Evolutionary conservation across 495 filamentous ascomycete genomes (phyloP), one percentile per base, ranked within the genome.

Genomic region (Delitschia confertaspora): DNA sequence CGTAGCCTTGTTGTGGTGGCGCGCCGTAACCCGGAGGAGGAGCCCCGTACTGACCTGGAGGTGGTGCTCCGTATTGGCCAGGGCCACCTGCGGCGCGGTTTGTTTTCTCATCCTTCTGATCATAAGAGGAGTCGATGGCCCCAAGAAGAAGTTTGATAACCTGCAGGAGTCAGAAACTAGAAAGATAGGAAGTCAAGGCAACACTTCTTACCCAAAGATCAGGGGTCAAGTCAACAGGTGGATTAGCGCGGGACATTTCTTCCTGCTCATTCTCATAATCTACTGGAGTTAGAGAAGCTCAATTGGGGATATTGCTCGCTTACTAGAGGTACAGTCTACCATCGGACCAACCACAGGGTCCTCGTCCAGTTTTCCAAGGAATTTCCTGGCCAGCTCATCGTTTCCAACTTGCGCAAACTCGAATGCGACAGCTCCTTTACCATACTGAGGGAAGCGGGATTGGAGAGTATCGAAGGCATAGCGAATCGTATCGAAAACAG

Each of bases 331-430:
- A 63, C 79, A 84, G 55, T 85, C 80, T 37, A 85, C 72, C 57
- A 82, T 56, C 6, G 59, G 49, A 17, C 80, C 80, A 55, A 85
- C 70, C 13, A 58, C 52, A 18, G 77, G 75, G 46, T 85, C 78
- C 33, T 72, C 70, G 51, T 85, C 80, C 10, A 85, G 65, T 33
- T 69, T 68, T 6, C 59, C 59, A 19, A 85, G 63, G 63, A 83
- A 85, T 33, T 76, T 72, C 22, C 74, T 71, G 6, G 81, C 80
- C 38, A 73, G 69, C 53, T 68, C 60, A 52, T 85, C 80, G 45
- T 79, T 81, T 46, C 80, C 80, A 33, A 85, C 80, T 55, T 85
- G 81, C 6, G 80, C 79, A 57, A 85, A 83, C 53, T 84, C 79
- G 68, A 83, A 84, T 2, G 71, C 65, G 30, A 82, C 59, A 2